Percentiles rank a stretch among this genome's conserved stretches.
Conservation (phyloP, 1,139 yeast genomes). For the Pichia sp. region DNA sequence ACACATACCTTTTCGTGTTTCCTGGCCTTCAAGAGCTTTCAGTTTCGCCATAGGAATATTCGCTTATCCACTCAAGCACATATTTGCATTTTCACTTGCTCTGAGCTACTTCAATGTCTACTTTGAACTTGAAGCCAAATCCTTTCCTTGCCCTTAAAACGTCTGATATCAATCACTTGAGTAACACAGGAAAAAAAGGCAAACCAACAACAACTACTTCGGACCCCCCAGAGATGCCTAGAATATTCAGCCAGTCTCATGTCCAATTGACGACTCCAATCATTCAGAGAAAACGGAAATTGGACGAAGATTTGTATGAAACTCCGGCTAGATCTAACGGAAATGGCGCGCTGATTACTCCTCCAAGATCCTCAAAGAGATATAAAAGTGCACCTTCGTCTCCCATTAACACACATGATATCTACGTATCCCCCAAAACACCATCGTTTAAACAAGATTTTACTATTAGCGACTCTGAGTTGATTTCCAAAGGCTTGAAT, state of each 20-base stretch:
- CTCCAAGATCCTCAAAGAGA: slow-evolving; percentile 18
- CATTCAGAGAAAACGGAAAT: slow-evolving; percentile 14
- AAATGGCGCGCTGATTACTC: slow-evolving; percentile 9
- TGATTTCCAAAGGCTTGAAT: no score
- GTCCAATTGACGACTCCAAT: slow-evolving; percentile 2
- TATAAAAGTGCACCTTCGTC: slow-evolving; percentile 26
- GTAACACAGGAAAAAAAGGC: neutral
- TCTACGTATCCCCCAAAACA: slow-evolving; percentile 18
- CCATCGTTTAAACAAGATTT: slow-evolving; percentile 13
- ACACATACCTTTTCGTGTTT: no score
- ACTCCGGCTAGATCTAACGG: slow-evolving; percentile 8
- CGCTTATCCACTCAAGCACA: no score
- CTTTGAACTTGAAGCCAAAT: neutral
- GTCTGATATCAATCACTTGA: neutral
- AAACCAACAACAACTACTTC: neutral
- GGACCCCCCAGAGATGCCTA: slow-evolving; percentile 8
- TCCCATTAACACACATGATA: slow-evolving; percentile 13
- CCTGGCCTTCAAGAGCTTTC: no score
- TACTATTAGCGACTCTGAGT: no score
- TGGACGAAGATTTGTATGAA: slow-evolving; percentile 7
- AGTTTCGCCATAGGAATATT: no score
- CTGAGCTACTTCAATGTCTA: neutral
- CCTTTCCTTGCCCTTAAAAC: neutral
- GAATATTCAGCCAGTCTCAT: slow-evolving; percentile 12
- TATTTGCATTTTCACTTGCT: neutral